Percentiles rank a stretch among this genome's conserved stretches.
Conservation (phyloP, 805 yeast species). For the Cyberlindnera xylosilytica region DNA sequence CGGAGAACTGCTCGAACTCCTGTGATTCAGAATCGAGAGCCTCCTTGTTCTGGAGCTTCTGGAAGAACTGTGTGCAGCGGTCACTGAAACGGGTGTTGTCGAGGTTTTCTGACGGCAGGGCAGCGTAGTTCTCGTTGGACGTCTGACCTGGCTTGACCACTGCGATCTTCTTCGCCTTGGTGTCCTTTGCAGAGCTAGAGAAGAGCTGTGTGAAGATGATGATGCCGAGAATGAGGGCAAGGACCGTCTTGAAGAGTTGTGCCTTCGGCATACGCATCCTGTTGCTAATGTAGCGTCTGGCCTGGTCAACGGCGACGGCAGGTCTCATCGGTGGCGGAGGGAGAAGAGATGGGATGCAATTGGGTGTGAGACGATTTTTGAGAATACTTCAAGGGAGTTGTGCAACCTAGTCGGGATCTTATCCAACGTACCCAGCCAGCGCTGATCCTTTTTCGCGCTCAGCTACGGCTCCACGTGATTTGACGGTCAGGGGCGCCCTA, state of each 20-base stretch:
- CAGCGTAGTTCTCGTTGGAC: slow-evolving; percentile 10
- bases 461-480: too few relatives aligned
- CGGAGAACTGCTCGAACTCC: slow-evolving; percentile 5
- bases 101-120: background rate
- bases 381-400: too few relatives aligned
- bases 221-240: slow-evolving; percentile 4
- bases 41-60: slow-evolving; percentile 7
- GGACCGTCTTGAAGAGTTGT: slow-evolving; percentile 5
- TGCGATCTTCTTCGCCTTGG: slow-evolving; percentile 5
- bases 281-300: slow-evolving; percentile 7
- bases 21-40: background rate
- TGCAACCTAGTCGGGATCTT: too few relatives aligned
- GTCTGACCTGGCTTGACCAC: slow-evolving; percentile 11
- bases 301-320: slow-evolving; percentile 2
- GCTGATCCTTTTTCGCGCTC: too few relatives aligned
- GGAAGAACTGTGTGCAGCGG: slow-evolving; percentile 12
- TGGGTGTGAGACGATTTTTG: too few relatives aligned
- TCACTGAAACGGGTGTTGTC: slow-evolving; percentile 2
- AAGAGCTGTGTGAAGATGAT: slow-evolving; percentile 6
- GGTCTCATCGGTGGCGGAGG: slow-evolving; percentile 3
- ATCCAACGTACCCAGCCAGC: too few relatives aligned
- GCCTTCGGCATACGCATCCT: slow-evolving; percentile 5
- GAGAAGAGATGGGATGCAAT: background rate
- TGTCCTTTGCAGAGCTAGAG: background rate
- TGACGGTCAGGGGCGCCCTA: too few relatives aligned